Base-by-base conservation (phyloP, 2,329 filamentous ascomycete species). In the Metarhizium album region DNA sequence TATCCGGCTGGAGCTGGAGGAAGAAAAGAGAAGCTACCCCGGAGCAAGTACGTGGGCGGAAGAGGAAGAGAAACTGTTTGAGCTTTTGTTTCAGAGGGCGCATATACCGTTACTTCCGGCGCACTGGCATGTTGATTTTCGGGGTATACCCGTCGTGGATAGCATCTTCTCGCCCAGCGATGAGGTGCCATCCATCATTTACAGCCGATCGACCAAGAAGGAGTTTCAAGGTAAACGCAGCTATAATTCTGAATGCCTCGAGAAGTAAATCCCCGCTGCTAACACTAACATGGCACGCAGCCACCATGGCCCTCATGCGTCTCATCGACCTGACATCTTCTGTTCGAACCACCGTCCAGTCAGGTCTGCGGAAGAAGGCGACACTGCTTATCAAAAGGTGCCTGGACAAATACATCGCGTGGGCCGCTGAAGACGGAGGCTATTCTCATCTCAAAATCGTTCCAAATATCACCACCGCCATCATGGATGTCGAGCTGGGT, bases 31-130 rank as follows among this genome's bases (percentile, higher is more conserved):
- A 27, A 57, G 62, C 1, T 73, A 70, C 48, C 68, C 69, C 0
- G 68, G 68, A 23, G 67, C 74, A 40, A 70, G 69, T 45, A 64
- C 70, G 50, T 80, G 78, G 75, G 68, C 78, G 27, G 62, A 68
- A 9, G 72, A 72, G n/a, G 78, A 79, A 55, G 68, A 71, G 29
- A 60, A 57, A 2, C 62, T 73, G 31, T 73, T 72, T 49, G 67
- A 71, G 56, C 64, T 70, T 37, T 55, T 73, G 2, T 73, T 66
- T 52, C 60, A 67, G 55, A 59, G 70, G n/a, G 65, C 71, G 52
- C 65, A 70, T 51, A 60, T 68, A 2, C 66, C 70, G 2, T 62
- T 73, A 29, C 54, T 73, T 11, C 70, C 71, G 2, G 51, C 59
- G 4, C 64, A 69, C 29, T 73, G 70, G 70, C 59, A 62, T 14